Conservation (phyloP, 345 rosid genomes). For the Bretschneidera sinensis region DNA sequence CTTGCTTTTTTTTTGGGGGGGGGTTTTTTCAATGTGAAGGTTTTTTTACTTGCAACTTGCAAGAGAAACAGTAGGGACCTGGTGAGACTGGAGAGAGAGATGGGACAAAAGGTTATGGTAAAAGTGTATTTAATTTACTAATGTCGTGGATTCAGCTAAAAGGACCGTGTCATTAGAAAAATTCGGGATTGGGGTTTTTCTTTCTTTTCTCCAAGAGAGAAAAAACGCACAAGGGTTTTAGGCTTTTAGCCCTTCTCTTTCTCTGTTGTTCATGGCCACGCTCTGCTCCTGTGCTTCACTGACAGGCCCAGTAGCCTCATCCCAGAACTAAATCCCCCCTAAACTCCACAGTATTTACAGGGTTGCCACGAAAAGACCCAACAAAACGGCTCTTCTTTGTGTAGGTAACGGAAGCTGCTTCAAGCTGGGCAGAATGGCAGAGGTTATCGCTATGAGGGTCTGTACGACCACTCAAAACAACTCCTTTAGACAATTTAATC, state of each 20-base stretch:
- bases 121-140: too few species aligned
- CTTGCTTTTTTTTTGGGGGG: too few species aligned
- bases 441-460: conserved; percentile 54
- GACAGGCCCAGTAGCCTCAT: background rate
- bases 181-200: too few species aligned
- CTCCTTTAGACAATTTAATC: conserved; percentile 38
- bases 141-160: too few species aligned
- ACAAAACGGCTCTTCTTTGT: conserved; percentile 41
- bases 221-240: conserved; percentile 19
- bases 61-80: too few species aligned
- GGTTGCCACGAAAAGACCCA: conserved; percentile 12
- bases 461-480: conserved; percentile 41
- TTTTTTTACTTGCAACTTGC: too few species aligned
- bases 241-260: background rate
- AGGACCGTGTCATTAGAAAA: too few species aligned
- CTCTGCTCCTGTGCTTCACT: conserved; percentile 5
- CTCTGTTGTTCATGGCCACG: conserved; percentile 3
- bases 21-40: too few species aligned
- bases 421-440: conserved; percentile 55
- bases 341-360: background rate
- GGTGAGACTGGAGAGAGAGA: too few species aligned
- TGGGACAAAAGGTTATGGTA: too few species aligned
- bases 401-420: conserved; percentile 14
- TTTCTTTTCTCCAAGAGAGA: too few species aligned
- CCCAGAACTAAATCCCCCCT: too few species aligned